Base-by-base conservation (phyloP, 768 basidiomycete species). In the Lactarius evosmus region DNA sequence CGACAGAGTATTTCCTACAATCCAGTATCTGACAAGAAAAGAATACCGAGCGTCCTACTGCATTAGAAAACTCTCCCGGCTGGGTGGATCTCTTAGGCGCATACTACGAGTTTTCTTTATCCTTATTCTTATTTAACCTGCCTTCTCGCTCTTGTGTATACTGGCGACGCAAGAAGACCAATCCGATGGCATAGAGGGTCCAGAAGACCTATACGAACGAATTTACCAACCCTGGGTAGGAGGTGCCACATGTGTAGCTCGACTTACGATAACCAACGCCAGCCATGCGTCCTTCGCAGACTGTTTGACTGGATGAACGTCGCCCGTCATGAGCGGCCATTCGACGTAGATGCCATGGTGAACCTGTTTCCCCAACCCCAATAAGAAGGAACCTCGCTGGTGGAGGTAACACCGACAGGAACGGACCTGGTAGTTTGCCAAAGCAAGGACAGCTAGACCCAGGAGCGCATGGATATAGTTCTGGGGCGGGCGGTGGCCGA, bases 401-500 rank as follows among this genome's bases (percentile, higher is more conserved):
- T 14, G 22, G 5, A 53, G 51, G 32, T 19, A 16, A 14, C 7
- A 32, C 25, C 41, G 1, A 65, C 66, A n/a, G 67, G 65, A 33
- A 27, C 66, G 9, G 22, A 77, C 78, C 69, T 79, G 74, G 62
- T 78, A 84, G 33, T 79, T 80, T 2, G 84, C 82, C 27, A 86
- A 72, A 1, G 74, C 79, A 56, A 88, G 75, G 57, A 85, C 86
- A 0, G 74, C 72, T 7, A 86, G 71, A 2, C 86, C 86, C 27
- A 87, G 68, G 3, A 80, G 60, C 9, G 78, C 82, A 58, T 79
- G 78, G 38, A 73, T 34, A 62, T 77, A 77, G 61, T 78, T 78
- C 63, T 79, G 78, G 7, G 80, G 78, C 73, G 72, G 72, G 69
- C 57, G 66, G 25, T 61, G 57, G 40, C 59, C 76, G 76, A 66